Conservation (phyloP, 2,329 filamentous ascomycete genomes). For the Tolypocladium sp. region DNA sequence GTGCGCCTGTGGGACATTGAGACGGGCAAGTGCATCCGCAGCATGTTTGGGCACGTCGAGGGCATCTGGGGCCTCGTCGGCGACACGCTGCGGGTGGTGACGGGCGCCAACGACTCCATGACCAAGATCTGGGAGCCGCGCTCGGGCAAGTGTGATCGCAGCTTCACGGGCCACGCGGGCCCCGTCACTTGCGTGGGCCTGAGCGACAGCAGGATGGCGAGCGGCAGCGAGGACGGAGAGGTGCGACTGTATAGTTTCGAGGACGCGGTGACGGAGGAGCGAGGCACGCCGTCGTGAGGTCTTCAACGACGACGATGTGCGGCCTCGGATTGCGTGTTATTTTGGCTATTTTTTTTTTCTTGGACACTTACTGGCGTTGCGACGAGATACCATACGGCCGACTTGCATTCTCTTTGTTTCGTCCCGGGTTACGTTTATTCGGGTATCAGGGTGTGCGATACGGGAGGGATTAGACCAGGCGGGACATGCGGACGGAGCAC, state of each 20-base stretch:
- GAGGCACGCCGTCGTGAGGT: slow-evolving; percentile 40
- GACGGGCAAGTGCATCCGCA: slow-evolving; percentile 73
- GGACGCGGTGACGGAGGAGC: slow-evolving; percentile 37
- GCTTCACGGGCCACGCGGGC: slow-evolving; percentile 81
- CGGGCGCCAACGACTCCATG: slow-evolving; percentile 86
- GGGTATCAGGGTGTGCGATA: background rate
- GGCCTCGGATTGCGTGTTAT: too few species aligned
- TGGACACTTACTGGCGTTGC: background rate
- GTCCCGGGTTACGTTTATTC: background rate
- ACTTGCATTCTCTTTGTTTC: background rate
- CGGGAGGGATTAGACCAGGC: background rate
- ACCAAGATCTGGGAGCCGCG: slow-evolving; percentile 91
- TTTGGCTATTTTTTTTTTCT: background rate
- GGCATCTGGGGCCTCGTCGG: slow-evolving; percentile 90
- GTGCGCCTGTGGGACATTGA: slow-evolving; percentile 88
- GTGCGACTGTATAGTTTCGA: slow-evolving; percentile 77
- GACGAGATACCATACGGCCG: background rate
- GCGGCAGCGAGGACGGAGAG: slow-evolving; percentile 88
- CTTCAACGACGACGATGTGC: background rate
- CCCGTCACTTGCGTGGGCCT: slow-evolving; percentile 90
- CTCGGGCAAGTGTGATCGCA: slow-evolving; percentile 84
- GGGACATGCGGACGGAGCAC: too few species aligned
- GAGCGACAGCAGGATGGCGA: slow-evolving; percentile 82
- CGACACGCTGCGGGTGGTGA: slow-evolving; percentile 80
- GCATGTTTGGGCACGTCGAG: slow-evolving; percentile 94